Evolutionary conservation across 1,139 yeast genomes (phyloP).

Genomic region (Yamadazyma mexicana): DNA sequence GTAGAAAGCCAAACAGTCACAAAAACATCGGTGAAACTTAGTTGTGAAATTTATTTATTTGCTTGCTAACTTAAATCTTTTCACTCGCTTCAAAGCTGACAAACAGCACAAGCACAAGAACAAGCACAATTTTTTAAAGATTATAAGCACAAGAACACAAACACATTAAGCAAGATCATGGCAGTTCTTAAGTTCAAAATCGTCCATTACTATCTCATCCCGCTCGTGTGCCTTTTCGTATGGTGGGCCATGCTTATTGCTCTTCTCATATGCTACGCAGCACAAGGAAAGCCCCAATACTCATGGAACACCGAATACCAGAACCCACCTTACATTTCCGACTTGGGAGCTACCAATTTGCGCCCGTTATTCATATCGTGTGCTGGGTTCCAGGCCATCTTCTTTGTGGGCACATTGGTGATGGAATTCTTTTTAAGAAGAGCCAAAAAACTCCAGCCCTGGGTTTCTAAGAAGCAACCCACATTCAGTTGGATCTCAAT

Average conservation of each 20-base stretch:
- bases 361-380: conserved; percentile 85
- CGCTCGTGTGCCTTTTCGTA: conserved; percentile 28
- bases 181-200: conserved; percentile 25
- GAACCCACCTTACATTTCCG: conserved; percentile 73
- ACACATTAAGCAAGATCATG: too few species aligned
- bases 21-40: not conserved
- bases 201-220: conserved; percentile 37
- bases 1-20: not conserved
- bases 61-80: not conserved
- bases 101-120: too few species aligned
- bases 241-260: conserved; percentile 49
- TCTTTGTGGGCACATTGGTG: conserved; percentile 66
- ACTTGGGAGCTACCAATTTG: conserved; percentile 80
- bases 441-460: conserved; percentile 54
- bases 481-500: conserved; percentile 53
- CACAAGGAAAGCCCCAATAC: conserved; percentile 76
- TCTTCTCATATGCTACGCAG: conserved; percentile 55
- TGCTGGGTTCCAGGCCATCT: conserved; percentile 74
- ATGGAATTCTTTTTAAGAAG: conserved; percentile 58
- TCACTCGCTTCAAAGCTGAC: too few species aligned
- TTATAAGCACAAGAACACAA: too few species aligned
- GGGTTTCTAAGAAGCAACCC: conserved; percentile 48
- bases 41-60: not conserved
- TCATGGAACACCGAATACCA: conserved; percentile 50
- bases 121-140: too few species aligned